Evolutionary conservation across 352 stramenopile species (phyloP).

Genomic region (Phytopythium boreale): DNA sequence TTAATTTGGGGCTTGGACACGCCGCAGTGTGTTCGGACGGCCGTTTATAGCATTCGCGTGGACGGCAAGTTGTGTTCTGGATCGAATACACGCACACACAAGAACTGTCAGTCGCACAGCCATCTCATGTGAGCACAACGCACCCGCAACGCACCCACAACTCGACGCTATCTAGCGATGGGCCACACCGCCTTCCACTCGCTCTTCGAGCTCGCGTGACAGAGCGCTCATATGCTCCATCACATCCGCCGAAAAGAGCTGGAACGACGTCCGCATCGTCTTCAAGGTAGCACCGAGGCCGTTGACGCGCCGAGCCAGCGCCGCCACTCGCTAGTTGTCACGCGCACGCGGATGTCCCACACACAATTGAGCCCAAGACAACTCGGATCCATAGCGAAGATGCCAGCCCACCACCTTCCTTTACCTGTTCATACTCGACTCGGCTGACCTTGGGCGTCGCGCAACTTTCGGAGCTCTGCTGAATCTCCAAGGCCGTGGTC

Average conservation of each 20-base stretch:
- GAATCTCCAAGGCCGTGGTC: background rate
- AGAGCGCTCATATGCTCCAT: constrained; percentile 51
- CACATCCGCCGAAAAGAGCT: constrained; percentile 49
- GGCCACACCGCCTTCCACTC: background rate
- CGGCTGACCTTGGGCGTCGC: constrained; percentile 19
- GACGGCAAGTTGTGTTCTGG: background rate
- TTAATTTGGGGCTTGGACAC: background rate
- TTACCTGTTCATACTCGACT: constrained; percentile 32
- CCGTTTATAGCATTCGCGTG: background rate
- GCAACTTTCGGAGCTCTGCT: background rate
- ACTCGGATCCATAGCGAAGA: background rate
- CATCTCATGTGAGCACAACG: no score
- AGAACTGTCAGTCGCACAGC: background rate
- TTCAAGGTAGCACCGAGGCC: constrained; percentile 34
- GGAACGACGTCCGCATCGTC: constrained; percentile 49
- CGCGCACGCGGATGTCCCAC: background rate
- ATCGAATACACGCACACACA: background rate
- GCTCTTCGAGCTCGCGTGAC: constrained; percentile 44
- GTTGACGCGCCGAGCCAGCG: constrained; percentile 33
- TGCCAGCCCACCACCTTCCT: background rate
- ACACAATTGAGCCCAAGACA: background rate
- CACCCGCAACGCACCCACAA: background rate
- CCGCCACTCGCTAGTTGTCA: constrained; percentile 22
- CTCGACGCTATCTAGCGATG: background rate
- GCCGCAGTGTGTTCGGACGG: background rate